These are phyloP conservation scores for Papiliotrema fonsecae DNA, from an alignment of 1,284 basidiomycete species.

Conservation along the genomic window DNA sequence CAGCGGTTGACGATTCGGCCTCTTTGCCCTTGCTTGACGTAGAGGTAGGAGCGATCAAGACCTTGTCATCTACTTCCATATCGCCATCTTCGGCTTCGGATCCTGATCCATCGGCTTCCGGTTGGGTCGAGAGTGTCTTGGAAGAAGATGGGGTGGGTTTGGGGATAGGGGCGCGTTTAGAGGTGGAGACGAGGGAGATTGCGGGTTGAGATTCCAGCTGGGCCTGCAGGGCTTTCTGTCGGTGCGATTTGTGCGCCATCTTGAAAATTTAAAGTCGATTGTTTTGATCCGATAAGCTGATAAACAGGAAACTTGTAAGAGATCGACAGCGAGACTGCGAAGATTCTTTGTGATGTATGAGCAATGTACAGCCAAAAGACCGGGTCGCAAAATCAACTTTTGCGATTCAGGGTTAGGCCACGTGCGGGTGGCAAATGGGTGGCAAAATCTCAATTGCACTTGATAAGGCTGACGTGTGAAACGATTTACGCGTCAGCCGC, in stretches of 20 bases:
- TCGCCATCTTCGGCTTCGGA: slow-evolving; percentile 2
- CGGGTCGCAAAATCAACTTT: slow-evolving; percentile 2
- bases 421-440: not conserved
- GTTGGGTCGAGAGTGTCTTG: slow-evolving; percentile 2
- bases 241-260: slow-evolving; percentile 48
- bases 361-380: too few relatives aligned
- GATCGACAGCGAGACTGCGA: too few relatives aligned
- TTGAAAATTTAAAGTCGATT: not conserved
- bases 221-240: slow-evolving; percentile 47
- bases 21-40: slow-evolving; percentile 7
- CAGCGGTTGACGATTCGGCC: slow-evolving; percentile 11
- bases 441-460: too few relatives aligned
- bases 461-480: too few relatives aligned
- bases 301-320: not conserved
- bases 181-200: slow-evolving; percentile 35
- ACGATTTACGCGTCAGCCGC: too few relatives aligned
- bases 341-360: too few relatives aligned
- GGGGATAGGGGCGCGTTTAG: slow-evolving; percentile 5
- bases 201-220: slow-evolving; percentile 44
- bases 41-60: slow-evolving; percentile 21
- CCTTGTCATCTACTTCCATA: slow-evolving; percentile 22
- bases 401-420: too few relatives aligned
- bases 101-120: too few relatives aligned
- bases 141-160: slow-evolving; percentile 9
- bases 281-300: not conserved